phyloP scores from a whole-genome alignment of 768 basidiomycete species.

The Leccinum subgranulosum region DNA sequence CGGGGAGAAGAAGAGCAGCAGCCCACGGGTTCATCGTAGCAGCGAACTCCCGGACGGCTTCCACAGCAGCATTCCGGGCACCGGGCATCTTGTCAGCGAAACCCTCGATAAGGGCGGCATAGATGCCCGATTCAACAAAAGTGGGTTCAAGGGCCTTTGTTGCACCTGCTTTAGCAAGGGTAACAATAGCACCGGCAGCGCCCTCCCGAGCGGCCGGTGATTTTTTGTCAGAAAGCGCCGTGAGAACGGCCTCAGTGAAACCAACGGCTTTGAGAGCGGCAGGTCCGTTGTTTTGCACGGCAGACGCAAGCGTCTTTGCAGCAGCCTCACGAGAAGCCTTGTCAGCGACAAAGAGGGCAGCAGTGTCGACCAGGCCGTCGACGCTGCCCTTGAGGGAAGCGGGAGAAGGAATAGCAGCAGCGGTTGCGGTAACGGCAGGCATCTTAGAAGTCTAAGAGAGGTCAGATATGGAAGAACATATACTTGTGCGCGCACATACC shows the following conservation, averaged over 20 bases:
- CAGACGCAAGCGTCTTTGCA: slow-evolving; percentile 63
- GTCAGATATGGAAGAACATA: neutral
- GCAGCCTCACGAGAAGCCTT: slow-evolving; percentile 77
- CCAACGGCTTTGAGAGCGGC: slow-evolving; percentile 65
- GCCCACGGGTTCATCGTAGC: slow-evolving; percentile 89
- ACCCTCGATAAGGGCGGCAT: slow-evolving; percentile 80
- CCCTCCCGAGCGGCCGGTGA: slow-evolving; percentile 88
- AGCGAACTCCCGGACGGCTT: slow-evolving; percentile 75
- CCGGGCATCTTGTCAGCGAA: slow-evolving; percentile 95
- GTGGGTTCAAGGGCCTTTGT: slow-evolving; percentile 83
- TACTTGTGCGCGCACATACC: slow-evolving; percentile 33
- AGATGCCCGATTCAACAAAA: slow-evolving; percentile 84
- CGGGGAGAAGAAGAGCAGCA: slow-evolving; percentile 74
- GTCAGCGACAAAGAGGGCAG: slow-evolving; percentile 80
- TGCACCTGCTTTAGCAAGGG: slow-evolving; percentile 67
- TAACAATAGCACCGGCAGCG: slow-evolving; percentile 68
- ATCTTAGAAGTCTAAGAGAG: slow-evolving; percentile 56
- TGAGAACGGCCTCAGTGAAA: slow-evolving; percentile 71
- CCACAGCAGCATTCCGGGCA: slow-evolving; percentile 79
- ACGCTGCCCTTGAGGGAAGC: slow-evolving; percentile 71
- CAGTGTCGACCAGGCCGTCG: slow-evolving; percentile 64
- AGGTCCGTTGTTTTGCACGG: slow-evolving; percentile 83
- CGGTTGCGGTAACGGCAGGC: slow-evolving; percentile 74
- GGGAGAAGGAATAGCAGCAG: slow-evolving; percentile 55
- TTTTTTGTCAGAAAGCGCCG: slow-evolving; percentile 94